A percentile compares a stretch with the other conserved stretches of the same genome.
Conservation (phyloP, 352 stramenopile species). For the Globisporangium spinosum region DNA sequence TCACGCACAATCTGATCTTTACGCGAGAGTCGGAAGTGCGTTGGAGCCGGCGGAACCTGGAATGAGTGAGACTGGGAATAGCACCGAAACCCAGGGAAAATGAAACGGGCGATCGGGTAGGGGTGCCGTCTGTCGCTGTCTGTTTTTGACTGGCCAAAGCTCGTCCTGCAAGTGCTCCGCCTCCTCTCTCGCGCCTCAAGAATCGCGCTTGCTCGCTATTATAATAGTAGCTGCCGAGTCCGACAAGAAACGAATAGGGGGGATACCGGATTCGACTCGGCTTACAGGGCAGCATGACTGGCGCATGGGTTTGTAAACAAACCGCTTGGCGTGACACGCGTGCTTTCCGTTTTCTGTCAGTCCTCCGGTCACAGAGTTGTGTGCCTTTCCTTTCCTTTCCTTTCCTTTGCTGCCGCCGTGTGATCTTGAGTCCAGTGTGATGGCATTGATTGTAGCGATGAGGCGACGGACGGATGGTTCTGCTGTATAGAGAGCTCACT, state of each 20-base stretch:
- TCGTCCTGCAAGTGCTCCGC: background rate
- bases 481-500: background rate
- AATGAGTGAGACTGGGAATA: background rate
- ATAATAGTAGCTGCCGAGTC: background rate
- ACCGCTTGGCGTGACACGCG: background rate
- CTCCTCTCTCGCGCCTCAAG: background rate
- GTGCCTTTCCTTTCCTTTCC: background rate
- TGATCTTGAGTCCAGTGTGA: background rate
- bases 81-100: background rate
- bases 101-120: background rate
- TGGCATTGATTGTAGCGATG: background rate
- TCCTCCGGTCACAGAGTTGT: background rate
- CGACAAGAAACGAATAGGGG: conserved; percentile 13
- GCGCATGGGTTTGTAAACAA: background rate
- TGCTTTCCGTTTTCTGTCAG: background rate
- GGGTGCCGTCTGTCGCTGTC: background rate
- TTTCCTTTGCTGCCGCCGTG: background rate
- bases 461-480: background rate
- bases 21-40: background rate
- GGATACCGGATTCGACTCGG: background rate
- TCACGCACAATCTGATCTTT: background rate
- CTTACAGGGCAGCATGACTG: background rate
- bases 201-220: background rate
- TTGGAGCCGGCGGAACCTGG: background rate
- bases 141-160: background rate